Conservation (phyloP, 768 basidiomycete genomes). For the Suillus alpinus region DNA sequence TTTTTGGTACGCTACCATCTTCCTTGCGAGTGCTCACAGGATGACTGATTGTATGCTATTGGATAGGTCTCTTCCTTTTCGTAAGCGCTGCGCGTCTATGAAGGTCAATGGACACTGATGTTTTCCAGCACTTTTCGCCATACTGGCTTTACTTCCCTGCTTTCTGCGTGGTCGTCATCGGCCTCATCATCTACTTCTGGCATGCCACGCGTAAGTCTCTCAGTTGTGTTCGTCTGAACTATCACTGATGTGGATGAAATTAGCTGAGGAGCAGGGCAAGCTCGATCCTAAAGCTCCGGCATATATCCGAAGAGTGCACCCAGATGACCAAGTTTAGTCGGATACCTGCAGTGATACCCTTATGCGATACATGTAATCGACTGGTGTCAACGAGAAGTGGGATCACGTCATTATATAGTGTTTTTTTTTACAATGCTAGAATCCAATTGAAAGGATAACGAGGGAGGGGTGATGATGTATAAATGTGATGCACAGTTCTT, state of each 20-base stretch:
- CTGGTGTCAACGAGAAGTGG: not conserved
- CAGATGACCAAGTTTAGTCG: conserved; percentile 16
- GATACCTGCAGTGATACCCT: conserved; percentile 10
- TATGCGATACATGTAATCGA: not conserved
- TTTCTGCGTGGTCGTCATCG: conserved; percentile 65
- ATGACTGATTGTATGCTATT: conserved; percentile 7
- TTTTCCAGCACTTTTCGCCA: conserved; percentile 66
- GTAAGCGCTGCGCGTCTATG: conserved; percentile 30
- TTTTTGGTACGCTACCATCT: conserved; percentile 50
- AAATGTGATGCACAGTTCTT: conserved; percentile 13
- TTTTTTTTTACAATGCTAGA: conserved; percentile 11
- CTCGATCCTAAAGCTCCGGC: conserved; percentile 55
- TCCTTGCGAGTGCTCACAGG: not conserved
- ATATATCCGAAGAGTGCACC: conserved; percentile 43
- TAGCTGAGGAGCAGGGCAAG: conserved; percentile 75
- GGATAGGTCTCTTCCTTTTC: conserved; percentile 49
- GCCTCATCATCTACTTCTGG: conserved; percentile 87
- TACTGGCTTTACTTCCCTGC: conserved; percentile 90
- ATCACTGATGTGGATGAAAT: conserved; percentile 9
- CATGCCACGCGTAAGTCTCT: conserved; percentile 65
- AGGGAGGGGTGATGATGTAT: conserved; percentile 19
- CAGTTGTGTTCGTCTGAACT: not conserved
- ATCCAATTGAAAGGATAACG: conserved; percentile 25
- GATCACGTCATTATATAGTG: not conserved
- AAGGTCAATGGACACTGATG: not conserved